Evolutionary conservation across 1,284 basidiomycete species (phyloP), one percentile per base, ranked within the genome.

Genomic region (Rhodotorula sp.): DNA sequence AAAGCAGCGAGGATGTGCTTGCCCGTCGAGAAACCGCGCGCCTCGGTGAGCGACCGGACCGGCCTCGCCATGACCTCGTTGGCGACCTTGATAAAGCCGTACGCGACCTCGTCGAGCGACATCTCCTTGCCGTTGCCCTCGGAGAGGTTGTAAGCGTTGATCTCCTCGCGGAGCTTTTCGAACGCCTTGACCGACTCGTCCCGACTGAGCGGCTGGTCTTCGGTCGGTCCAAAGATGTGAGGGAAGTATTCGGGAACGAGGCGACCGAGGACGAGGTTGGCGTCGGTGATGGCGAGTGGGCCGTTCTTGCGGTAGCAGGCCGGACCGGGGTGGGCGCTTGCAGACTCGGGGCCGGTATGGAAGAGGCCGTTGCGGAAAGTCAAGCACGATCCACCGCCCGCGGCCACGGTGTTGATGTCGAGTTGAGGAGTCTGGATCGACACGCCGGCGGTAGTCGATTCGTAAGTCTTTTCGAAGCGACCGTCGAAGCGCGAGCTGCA

Each of bases 391-490:
- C 92, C 92, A 57, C 92, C 92, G 3, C 92, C 92, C 0, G 92
- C 92, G 1, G 92, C 92, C 52, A 83, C 64, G 8, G 68, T 70
- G 81, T 93, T 92, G 81, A 73, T 67, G 45, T 71, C 71, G 55
- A 78, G 73, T 79, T 95, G 93, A 0, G 92, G 91, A 19, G 88
- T 89, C 78, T 93, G 90, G 67, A 97, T 91, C 0, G 90, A 90
- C 18, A 95, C 89, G 0, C 93, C 92, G 0, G 93, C 93, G 0
- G 93, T 93, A 0, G 90, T 92, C 0, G 93, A 93, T 81, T 97
- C 93, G 80, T 92, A 93, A 5, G 93, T 90, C 34, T 89, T 85
- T 80, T 95, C 92, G 79, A 92, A 95, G 38, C 88, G 84, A 0
- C 93, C 93, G 34, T 88, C 90, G 79, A 88, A 95, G 16, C 93